Conservation (phyloP, 345 rosid species). For the Excoecaria cochinchinensis region DNA sequence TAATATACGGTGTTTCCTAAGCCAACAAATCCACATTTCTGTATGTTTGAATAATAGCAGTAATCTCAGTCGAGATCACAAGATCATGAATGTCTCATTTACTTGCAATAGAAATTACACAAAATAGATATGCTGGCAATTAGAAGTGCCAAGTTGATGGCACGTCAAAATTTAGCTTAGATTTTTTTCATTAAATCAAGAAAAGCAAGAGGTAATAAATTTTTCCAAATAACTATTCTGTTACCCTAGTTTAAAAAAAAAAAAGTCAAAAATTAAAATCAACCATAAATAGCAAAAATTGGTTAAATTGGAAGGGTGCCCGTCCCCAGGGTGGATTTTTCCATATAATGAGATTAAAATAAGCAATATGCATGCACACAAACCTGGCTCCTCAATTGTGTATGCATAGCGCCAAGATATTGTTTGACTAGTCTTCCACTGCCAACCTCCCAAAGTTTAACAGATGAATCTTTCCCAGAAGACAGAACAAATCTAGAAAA, state of each 20-base stretch:
- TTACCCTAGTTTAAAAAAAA: too few relatives aligned
- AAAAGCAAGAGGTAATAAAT: not conserved
- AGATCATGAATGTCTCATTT: not conserved
- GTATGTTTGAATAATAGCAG: not conserved
- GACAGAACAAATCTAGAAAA: slow-evolving; percentile 72
- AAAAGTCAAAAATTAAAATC: not conserved
- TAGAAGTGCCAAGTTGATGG: not conserved
- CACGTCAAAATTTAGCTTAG: not conserved
- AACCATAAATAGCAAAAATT: not conserved
- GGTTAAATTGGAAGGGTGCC: not conserved
- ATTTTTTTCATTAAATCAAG: not conserved
- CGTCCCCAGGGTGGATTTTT: not conserved
- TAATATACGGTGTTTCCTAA: not conserved
- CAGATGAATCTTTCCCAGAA: slow-evolving; percentile 71
- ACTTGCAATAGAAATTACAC: not conserved
- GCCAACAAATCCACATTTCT: not conserved
- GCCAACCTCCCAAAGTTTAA: slow-evolving; percentile 82
- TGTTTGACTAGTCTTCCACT: slow-evolving; percentile 76
- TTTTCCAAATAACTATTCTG: too few relatives aligned
- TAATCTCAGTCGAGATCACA: not conserved
- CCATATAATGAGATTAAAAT: not conserved
- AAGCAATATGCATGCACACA: not conserved
- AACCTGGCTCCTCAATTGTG: slow-evolving; percentile 73
- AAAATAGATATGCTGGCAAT: not conserved
- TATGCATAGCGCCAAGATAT: slow-evolving; percentile 64